A percentile compares a stretch with the other conserved stretches of the same genome.
Conservation (phyloP, 768 basidiomycete species). For the Krasilnikovozyma curviuscula region DNA sequence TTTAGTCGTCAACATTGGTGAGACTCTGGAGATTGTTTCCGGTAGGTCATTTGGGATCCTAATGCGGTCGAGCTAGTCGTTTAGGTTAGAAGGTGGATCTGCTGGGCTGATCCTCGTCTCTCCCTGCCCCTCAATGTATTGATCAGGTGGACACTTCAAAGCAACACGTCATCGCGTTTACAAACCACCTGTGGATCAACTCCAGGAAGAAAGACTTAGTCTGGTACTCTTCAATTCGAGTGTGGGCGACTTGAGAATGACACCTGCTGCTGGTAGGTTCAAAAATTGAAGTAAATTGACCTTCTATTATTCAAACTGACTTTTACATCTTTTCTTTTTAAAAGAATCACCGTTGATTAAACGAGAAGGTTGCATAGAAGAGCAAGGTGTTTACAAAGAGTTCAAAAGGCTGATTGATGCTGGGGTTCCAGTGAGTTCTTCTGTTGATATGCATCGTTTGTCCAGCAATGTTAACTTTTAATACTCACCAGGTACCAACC, state of each 20-base stretch:
- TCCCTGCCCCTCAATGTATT: no score
- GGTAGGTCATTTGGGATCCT: no score
- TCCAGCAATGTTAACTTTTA: background rate
- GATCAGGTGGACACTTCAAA: conserved; percentile 16
- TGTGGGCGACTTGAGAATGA: conserved; percentile 9
- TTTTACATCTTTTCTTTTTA: background rate
- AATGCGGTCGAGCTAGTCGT: no score
- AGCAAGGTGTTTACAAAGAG: conserved; percentile 22
- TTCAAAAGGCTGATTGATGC: conserved; percentile 18
- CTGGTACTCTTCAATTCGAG: conserved; percentile 12
- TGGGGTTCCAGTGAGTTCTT: conserved; percentile 19
- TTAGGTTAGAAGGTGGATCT: no score
- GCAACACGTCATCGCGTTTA: conserved; percentile 12
- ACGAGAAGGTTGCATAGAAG: conserved; percentile 21
- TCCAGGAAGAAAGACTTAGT: conserved; percentile 6
- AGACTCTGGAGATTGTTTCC: conserved; percentile 15
- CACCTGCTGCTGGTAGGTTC: conserved; percentile 8
- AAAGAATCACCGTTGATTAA: conserved; percentile 21
- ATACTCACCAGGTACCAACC: conserved; percentile 14
- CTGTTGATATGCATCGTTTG: background rate
- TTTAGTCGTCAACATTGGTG: conserved; percentile 16
- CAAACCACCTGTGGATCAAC: background rate
- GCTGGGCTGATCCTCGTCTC: no score
- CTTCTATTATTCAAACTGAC: background rate
- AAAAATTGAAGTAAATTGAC: background rate